Evolutionary conservation across 305 asterid species (phyloP).

Genomic region (Plantago coronopus): DNA sequence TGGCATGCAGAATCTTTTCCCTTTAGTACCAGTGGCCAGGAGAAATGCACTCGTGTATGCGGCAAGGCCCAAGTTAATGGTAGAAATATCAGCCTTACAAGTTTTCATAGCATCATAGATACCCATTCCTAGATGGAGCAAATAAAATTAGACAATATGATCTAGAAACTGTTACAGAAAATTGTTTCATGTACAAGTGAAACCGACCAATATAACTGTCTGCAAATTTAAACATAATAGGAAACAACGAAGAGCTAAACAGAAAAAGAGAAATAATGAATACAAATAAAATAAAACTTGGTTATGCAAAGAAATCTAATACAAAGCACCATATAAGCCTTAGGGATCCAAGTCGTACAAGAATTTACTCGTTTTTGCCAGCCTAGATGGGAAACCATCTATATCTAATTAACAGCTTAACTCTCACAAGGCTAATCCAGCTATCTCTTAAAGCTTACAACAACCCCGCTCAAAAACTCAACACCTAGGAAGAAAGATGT

Average conservation of each 20-base stretch:
- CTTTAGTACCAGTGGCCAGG: conserved; percentile 84
- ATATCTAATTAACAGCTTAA: no score
- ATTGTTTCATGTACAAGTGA: neutral
- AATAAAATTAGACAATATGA: conserved; percentile 2
- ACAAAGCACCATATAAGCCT: no score
- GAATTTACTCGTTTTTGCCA: no score
- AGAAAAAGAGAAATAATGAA: neutral
- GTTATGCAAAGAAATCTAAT: no score
- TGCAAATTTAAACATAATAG: neutral
- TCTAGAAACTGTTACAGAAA: conserved; percentile 4
- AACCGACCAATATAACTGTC: neutral
- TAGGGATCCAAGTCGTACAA: no score
- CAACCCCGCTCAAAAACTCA: no score
- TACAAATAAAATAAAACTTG: neutral
- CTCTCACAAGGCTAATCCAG: no score
- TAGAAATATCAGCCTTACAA: conserved; percentile 93
- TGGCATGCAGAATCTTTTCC: conserved; percentile 96
- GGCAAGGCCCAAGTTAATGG: conserved; percentile 82
- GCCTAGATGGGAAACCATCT: no score
- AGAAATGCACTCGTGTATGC: conserved; percentile 92
- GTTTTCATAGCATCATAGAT: conserved; percentile 92
- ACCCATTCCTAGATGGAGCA: conserved; percentile 66
- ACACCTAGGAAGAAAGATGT: no score
- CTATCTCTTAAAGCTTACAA: no score
- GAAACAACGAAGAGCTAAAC: neutral